Conservation (phyloP, 2,329 filamentous ascomycete genomes). For the Myriangium duriaei region DNA sequence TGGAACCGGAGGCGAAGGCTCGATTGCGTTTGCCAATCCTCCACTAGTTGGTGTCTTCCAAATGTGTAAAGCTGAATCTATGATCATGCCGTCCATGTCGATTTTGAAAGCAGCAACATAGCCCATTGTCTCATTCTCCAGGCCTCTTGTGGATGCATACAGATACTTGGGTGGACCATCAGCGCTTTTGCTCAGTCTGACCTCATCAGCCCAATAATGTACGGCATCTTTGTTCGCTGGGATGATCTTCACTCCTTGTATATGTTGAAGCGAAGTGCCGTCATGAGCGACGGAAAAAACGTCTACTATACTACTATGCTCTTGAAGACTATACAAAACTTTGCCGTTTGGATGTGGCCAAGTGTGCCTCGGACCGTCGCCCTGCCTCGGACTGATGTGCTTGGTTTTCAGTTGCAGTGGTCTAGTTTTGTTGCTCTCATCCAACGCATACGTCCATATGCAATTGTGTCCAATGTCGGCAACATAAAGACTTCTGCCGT, state of each 20-base stretch:
- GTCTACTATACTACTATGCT: slow-evolving; percentile 26
- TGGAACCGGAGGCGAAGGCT: slow-evolving; percentile 18
- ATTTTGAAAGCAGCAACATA: slow-evolving; percentile 8
- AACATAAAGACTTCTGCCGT: slow-evolving; percentile 20
- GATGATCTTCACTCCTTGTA: slow-evolving; percentile 20
- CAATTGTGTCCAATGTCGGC: slow-evolving; percentile 25
- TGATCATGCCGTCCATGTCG: slow-evolving; percentile 17
- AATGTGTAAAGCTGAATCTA: slow-evolving; percentile 19
- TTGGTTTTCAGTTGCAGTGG: not conserved
- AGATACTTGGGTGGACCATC: slow-evolving; percentile 18
- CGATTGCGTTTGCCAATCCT: slow-evolving; percentile 24
- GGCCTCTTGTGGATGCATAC: slow-evolving; percentile 23
- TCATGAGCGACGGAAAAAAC: slow-evolving; percentile 19
- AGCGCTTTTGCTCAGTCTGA: slow-evolving; percentile 19
- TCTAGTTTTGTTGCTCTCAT: slow-evolving; percentile 1
- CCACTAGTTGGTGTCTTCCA: slow-evolving; percentile 25
- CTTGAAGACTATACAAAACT: slow-evolving; percentile 23
- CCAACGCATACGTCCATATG: slow-evolving; percentile 23
- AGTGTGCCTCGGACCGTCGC: slow-evolving; percentile 24
- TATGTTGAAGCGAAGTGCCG: slow-evolving; percentile 18
- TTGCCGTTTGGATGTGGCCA: slow-evolving; percentile 24
- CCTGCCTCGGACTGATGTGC: slow-evolving; percentile 11
- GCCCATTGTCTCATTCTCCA: slow-evolving; percentile 15
- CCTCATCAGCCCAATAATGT: slow-evolving; percentile 26
- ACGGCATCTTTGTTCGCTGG: slow-evolving; percentile 21